A percentile compares a stretch with the other conserved stretches of the same genome.
phyloP scores from a whole-genome alignment of 2,329 filamentous ascomycete species.

The Aspergillus ochraceus region DNA sequence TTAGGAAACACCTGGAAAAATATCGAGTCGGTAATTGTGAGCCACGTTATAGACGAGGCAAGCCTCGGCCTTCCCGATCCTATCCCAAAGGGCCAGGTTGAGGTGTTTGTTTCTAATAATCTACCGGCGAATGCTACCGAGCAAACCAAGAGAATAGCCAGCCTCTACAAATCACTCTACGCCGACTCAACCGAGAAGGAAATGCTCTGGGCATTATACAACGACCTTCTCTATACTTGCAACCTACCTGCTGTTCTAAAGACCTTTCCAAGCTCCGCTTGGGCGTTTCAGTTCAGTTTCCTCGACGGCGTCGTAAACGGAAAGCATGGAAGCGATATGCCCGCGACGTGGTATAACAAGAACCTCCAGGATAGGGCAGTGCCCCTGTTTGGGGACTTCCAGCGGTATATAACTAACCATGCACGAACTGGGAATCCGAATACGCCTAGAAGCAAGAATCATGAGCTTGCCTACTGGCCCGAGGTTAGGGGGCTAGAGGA shows the following conservation, averaged over 20 bases:
- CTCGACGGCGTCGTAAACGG: neutral
- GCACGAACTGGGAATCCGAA: slow-evolving; percentile 3
- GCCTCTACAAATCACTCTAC: neutral
- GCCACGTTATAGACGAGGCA: neutral
- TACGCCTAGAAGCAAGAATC: neutral
- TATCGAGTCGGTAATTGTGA: neutral
- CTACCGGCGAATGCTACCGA: neutral
- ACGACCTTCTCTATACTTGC: slow-evolving; percentile 1
- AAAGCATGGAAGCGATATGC: neutral
- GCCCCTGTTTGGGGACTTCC: neutral
- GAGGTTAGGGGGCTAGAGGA: no score
- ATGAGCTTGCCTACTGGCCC: no score
- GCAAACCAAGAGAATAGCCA: neutral
- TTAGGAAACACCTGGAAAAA: slow-evolving; percentile 1
- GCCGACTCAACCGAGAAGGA: neutral
- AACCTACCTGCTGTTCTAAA: neutral
- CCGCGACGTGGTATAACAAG: neutral
- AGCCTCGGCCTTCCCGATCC: neutral
- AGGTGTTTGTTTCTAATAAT: neutral
- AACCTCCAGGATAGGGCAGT: neutral
- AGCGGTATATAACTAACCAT: slow-evolving; percentile 6
- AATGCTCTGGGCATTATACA: neutral
- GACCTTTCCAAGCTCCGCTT: neutral
- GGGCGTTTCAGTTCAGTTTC: neutral
- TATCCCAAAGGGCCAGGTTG: neutral